Evolutionary conservation across 305 asterid genomes (phyloP), one percentile per base, ranked within the genome.

Genomic region (Fraxinus angustifolia): DNA sequence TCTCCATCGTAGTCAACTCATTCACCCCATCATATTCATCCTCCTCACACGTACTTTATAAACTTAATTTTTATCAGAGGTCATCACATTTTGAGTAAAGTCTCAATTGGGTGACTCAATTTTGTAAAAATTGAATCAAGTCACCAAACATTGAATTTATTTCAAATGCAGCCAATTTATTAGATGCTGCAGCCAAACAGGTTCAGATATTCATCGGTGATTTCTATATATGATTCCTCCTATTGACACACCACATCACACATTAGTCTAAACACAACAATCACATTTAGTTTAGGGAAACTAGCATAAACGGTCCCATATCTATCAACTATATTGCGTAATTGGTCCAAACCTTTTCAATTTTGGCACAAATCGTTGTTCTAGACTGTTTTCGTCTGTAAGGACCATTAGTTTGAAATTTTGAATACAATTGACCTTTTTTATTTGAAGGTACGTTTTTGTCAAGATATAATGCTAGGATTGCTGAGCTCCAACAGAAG

Each of bases 21-120:
- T 36, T 67, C 85, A 77, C 6, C 78, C 16, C 6, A 86, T 86
- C 83, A 17, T 6, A 35, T 60, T 68, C 30, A 79, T 33, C 50
- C 30, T 23, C 48, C 45, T n/a, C 11, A 3, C 53, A 58, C 0
- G 6, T 33, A 17, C 11, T 19, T 17, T 58, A 6, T n/a, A n/a
- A 0, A 58, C 3, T 21, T 21, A 5, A 58, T 6, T 1, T 21
- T 17, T 21, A 0, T 8, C 10, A 2, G 33, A 60, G 33, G 33
- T 60, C 71, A 60, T 30, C 71, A 8, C 2, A 21, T 7, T 60
- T 21, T 60, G 71, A 60, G 6, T 60, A 16, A 60, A 60, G 33
- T 60, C 70, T 60, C 68, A 60, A 60, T 23, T 21, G 21, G 60
- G 21, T 2, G 8, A 50, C 21, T 50, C 60, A 50, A 16, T 50